Conservation (phyloP, 768 basidiomycete genomes). For the Termitomyces sp. region DNA sequence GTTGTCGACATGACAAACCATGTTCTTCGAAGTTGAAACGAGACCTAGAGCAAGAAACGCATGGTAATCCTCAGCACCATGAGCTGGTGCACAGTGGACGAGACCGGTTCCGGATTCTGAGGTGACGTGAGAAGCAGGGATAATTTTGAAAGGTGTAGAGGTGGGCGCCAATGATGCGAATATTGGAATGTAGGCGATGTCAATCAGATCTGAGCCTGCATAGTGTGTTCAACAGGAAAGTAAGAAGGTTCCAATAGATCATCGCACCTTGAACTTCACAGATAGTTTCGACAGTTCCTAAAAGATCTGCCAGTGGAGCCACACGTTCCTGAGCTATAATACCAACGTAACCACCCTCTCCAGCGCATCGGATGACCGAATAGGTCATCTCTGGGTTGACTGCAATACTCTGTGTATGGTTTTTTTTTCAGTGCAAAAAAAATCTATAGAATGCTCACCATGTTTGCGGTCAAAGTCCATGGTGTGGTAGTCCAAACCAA, state of each 20-base stretch:
- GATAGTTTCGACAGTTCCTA: slow-evolving; percentile 33
- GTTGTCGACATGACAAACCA: slow-evolving; percentile 80
- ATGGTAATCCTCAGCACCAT: slow-evolving; percentile 89
- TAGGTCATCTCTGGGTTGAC: slow-evolving; percentile 75
- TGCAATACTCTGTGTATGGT: slow-evolving; percentile 69
- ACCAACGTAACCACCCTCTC: slow-evolving; percentile 20
- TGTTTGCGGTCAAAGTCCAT: slow-evolving; percentile 95
- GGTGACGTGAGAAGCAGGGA: slow-evolving; percentile 75
- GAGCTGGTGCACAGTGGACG: slow-evolving; percentile 94
- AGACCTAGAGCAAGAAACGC: slow-evolving; percentile 58
- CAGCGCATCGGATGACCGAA: slow-evolving; percentile 34
- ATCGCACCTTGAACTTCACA: slow-evolving; percentile 31
- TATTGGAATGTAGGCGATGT: slow-evolving; percentile 52
- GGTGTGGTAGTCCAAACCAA: slow-evolving; percentile 98
- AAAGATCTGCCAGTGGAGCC: slow-evolving; percentile 28
- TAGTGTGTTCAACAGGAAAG: slow-evolving; percentile 10
- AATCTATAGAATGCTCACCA: slow-evolving; percentile 45
- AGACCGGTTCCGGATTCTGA: slow-evolving; percentile 89
- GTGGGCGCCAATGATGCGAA: slow-evolving; percentile 40
- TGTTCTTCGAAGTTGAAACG: slow-evolving; percentile 35
- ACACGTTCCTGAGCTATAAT: slow-evolving; percentile 52
- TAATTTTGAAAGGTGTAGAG: slow-evolving; percentile 37
- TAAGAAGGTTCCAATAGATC: neutral
- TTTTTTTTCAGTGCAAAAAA: neutral
- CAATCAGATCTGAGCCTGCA: slow-evolving; percentile 52